Evolutionary conservation across 2,329 filamentous ascomycete species (phyloP).

Genomic region (Pleomassaria siparia): DNA sequence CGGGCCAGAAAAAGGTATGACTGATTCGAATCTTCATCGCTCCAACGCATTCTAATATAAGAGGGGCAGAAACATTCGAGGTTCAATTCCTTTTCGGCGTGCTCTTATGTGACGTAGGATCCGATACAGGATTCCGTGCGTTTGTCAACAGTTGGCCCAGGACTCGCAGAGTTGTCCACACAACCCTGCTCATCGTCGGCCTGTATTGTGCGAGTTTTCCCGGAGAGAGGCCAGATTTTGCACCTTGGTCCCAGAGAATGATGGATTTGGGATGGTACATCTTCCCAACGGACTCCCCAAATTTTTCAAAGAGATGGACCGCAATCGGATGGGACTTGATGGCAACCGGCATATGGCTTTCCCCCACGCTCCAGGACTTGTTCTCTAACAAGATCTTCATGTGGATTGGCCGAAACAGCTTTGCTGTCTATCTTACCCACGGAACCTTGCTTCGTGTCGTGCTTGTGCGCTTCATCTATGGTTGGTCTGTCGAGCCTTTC

Average conservation of each 20-base stretch:
- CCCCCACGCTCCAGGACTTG: conserved; percentile 50
- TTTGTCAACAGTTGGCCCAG: conserved; percentile 44
- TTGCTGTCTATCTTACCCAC: conserved; percentile 58
- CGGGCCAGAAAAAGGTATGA: conserved; percentile 49
- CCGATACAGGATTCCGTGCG: conserved; percentile 49
- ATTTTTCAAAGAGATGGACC: conserved; percentile 47
- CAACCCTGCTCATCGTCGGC: conserved; percentile 46
- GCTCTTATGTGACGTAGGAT: conserved; percentile 54
- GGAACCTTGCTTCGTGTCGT: conserved; percentile 56
- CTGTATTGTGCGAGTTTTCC: conserved; percentile 54
- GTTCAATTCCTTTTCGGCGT: conserved; percentile 56
- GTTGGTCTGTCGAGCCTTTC: conserved; percentile 51
- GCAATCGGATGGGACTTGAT: conserved; percentile 53
- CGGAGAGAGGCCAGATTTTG: conserved; percentile 53
- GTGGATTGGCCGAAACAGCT: conserved; percentile 58
- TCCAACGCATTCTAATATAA: neutral
- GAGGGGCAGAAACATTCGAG: conserved; percentile 55
- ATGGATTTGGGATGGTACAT: conserved; percentile 46
- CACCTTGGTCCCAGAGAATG: conserved; percentile 52
- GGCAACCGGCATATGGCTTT: conserved; percentile 55
- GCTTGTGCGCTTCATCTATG: conserved; percentile 56
- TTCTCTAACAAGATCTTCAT: conserved; percentile 55
- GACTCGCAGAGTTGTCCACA: conserved; percentile 43
- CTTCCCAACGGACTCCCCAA: conserved; percentile 50
- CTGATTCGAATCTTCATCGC: neutral